Evolutionary conservation across 2,329 filamentous ascomycete genomes (phyloP).

Genomic region (Colletotrichum sansevieriae): DNA sequence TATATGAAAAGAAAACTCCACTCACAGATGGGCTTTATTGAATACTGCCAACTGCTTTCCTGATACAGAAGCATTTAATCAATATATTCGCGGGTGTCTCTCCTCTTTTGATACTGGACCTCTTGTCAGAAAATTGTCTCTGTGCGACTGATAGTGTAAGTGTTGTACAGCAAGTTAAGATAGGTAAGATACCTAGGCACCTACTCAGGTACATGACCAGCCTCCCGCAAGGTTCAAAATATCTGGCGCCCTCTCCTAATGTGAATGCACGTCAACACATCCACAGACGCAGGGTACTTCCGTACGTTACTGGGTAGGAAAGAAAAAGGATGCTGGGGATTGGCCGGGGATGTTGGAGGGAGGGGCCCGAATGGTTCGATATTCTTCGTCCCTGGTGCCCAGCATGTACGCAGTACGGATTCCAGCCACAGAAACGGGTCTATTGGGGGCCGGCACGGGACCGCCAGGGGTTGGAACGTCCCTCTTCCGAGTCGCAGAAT

Average conservation of each 20-base stretch:
- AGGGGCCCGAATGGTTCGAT: conserved; percentile 36
- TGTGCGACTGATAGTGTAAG: no score
- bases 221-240: no score
- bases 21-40: no score
- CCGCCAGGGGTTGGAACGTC: conserved; percentile 23
- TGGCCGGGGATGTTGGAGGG: conserved; percentile 18
- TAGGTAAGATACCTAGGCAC: no score
- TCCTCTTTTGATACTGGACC: conserved; percentile 1
- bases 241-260: no score
- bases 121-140: no score
- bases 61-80: neutral
- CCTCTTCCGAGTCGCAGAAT: conserved; percentile 40
- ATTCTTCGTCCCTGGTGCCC: neutral
- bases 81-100: neutral
- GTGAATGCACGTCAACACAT: no score
- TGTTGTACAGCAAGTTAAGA: no score
- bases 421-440: conserved; percentile 30
- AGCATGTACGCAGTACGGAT: neutral
- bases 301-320: neutral
- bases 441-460: conserved; percentile 26
- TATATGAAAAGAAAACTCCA: no score
- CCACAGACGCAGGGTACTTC: neutral
- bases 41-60: neutral
- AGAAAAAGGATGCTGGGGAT: conserved; percentile 5
- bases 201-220: no score